Evolutionary conservation across 257 asterid genomes (phyloP).

Genomic region (Solanum lycopersicoides): DNA sequence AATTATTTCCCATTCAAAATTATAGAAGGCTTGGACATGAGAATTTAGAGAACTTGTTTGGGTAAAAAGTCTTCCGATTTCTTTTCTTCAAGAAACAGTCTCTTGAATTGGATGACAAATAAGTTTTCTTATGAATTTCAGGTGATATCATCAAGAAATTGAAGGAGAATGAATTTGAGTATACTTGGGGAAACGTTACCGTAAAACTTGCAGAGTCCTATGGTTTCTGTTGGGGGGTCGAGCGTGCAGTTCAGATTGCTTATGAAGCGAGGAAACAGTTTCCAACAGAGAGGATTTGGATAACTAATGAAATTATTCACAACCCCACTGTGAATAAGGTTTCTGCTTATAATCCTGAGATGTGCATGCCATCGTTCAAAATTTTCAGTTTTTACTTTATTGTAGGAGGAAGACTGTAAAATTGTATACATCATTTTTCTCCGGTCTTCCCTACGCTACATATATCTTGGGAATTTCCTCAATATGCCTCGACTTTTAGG

Average conservation of each 20-base stretch:
- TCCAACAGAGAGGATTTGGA: conserved; percentile 79
- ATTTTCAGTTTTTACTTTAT: too few relatives aligned
- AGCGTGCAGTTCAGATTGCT: conserved; percentile 97
- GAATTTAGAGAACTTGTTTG: not conserved
- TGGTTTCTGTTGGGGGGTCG: conserved; percentile 99
- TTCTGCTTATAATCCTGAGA: not conserved
- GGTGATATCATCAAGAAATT: conserved; percentile 80
- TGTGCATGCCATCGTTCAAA: not conserved
- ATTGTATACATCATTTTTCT: not conserved
- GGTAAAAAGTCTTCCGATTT: not conserved
- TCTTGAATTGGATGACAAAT: not conserved
- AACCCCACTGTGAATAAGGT: conserved; percentile 97
- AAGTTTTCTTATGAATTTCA: conserved; percentile 19
- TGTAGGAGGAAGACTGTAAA: too few relatives aligned
- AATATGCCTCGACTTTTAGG: not conserved
- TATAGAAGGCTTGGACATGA: not conserved
- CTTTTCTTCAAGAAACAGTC: not conserved
- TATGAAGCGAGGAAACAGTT: conserved; percentile 93
- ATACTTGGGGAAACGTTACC: conserved; percentile 90
- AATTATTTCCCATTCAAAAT: not conserved
- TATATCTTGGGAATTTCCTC: not conserved
- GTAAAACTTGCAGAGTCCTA: conserved; percentile 90
- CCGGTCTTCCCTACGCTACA: not conserved
- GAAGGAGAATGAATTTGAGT: conserved; percentile 72
- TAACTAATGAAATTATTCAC: conserved; percentile 90